These are phyloP conservation scores for Yarrowia sp. DNA, from an alignment of 805 yeast species.

Conservation along the genomic window DNA sequence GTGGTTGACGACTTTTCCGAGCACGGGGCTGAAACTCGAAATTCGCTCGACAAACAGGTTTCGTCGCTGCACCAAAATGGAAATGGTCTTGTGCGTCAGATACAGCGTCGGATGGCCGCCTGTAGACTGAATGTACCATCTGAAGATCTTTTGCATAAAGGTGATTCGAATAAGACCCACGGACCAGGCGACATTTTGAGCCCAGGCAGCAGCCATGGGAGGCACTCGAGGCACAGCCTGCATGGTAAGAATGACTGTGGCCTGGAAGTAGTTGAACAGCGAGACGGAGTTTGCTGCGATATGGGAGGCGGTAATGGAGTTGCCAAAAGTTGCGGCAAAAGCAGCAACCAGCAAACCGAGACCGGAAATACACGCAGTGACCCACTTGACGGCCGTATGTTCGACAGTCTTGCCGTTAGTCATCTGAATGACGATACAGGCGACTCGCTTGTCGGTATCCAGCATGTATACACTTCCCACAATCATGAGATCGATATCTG, in stretches of 20 bases:
- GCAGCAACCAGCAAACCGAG: conserved; percentile 82
- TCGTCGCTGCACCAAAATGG: conserved; percentile 64
- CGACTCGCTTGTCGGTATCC: conserved; percentile 42
- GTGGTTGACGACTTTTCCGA: conserved; percentile 14
- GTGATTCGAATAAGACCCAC: conserved; percentile 77
- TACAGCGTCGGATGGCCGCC: conserved; percentile 80
- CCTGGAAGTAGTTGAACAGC: conserved; percentile 88
- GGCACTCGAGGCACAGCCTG: conserved; percentile 91
- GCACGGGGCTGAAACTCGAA: neutral
- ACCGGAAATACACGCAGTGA: conserved; percentile 87
- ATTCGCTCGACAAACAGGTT: conserved; percentile 8
- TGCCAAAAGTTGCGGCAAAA: conserved; percentile 73
- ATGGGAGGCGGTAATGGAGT: conserved; percentile 89
- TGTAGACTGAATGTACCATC: conserved; percentile 94
- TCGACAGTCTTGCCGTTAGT: conserved; percentile 76
- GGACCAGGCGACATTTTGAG: conserved; percentile 95
- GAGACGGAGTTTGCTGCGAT: conserved; percentile 96
- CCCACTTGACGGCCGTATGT: conserved; percentile 85
- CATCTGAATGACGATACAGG: conserved; percentile 74
- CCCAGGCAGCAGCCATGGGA: conserved; percentile 97
- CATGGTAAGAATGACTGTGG: conserved; percentile 88
- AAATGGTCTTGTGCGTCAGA: conserved; percentile 53
- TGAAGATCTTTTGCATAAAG: conserved; percentile 78
- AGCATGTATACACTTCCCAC: conserved; percentile 42
- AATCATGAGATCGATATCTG: conserved; percentile 76